Conservation (phyloP, 192 early-diverging fungal genomes). For the Podila horticola region DNA sequence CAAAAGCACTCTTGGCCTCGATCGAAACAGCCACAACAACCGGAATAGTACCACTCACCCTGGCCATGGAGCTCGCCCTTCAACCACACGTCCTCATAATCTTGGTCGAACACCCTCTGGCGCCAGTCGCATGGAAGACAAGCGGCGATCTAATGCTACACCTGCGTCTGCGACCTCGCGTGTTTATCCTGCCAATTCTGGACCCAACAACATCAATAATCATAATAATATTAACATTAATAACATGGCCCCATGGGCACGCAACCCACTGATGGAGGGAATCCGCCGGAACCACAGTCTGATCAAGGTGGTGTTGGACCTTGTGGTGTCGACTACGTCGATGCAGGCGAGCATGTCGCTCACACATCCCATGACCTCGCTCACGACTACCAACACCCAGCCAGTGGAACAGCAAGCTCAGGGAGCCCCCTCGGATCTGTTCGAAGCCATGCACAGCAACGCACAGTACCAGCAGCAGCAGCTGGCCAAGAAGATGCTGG, state of each 20-base stretch:
- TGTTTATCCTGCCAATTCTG: too few species aligned
- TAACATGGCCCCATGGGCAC: not conserved
- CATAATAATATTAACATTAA: not conserved
- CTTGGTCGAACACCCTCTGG: too few species aligned
- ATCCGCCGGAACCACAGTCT: slow-evolving; percentile 43
- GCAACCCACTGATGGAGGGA: slow-evolving; percentile 36
- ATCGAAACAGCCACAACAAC: too few species aligned
- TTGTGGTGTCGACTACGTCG: not conserved
- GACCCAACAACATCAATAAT: too few species aligned
- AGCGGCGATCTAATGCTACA: too few species aligned
- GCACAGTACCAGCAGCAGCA: slow-evolving; percentile 17
- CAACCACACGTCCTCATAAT: too few species aligned
- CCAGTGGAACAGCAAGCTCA: too few species aligned
- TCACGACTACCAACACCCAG: not conserved
- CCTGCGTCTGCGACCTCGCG: too few species aligned
- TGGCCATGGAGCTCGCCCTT: too few species aligned
- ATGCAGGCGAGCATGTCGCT: not conserved
- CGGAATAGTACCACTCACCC: too few species aligned
- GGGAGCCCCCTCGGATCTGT: not conserved
- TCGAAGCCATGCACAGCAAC: not conserved
- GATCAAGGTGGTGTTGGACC: slow-evolving; percentile 43
- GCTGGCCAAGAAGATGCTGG: slow-evolving; percentile 29
- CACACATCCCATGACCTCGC: not conserved
- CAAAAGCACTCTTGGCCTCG: not conserved
- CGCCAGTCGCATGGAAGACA: too few species aligned